A percentile compares a stretch with the other conserved stretches of the same genome.
These are phyloP conservation scores for Phialocephala sp. DNA, from an alignment of 2,329 filamentous ascomycete species.

Conservation along the genomic window DNA sequence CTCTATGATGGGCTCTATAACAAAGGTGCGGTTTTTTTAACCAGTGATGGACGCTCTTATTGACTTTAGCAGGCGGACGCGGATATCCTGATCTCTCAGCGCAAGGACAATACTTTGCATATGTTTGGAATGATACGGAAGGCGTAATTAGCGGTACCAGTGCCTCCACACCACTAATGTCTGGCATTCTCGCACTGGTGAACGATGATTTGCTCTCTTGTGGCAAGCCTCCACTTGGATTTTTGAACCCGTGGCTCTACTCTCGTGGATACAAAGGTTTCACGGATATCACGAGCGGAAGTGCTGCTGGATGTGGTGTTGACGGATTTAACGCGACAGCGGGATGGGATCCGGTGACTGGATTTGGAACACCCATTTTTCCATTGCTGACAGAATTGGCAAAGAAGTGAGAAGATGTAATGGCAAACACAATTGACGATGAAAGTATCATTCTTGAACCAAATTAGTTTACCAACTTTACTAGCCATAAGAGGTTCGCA, in stretches of 20 bases:
- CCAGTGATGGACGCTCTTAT: not conserved
- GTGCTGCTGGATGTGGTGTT: conserved; percentile 44
- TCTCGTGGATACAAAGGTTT: conserved; percentile 41
- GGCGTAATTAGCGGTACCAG: conserved; percentile 54
- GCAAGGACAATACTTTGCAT: conserved; percentile 62
- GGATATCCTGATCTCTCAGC: conserved; percentile 58
- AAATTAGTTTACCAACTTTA: not conserved
- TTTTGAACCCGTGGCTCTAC: conserved; percentile 52
- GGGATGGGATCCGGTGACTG: conserved; percentile 45
- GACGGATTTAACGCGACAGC: conserved; percentile 38
- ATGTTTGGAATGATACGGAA: conserved; percentile 45
- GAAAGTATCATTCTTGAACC: no score
- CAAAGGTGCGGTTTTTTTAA: conserved; percentile 6
- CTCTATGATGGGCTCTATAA: conserved; percentile 55
- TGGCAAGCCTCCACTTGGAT: conserved; percentile 51
- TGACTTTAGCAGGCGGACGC: conserved; percentile 44
- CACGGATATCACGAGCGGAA: conserved; percentile 36
- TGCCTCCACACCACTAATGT: conserved; percentile 60
- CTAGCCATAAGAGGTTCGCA: not conserved
- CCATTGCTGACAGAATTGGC: not conserved
- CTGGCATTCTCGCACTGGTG: conserved; percentile 62
- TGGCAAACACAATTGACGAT: no score
- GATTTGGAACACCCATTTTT: not conserved
- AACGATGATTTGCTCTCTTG: conserved; percentile 64
- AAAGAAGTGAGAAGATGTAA: not conserved